Percentiles rank a stretch among this genome's conserved stretches.
These are phyloP conservation scores for Coemansia sp. DNA, from an alignment of 192 early-diverging fungal genomes.

Conservation along the genomic window DNA sequence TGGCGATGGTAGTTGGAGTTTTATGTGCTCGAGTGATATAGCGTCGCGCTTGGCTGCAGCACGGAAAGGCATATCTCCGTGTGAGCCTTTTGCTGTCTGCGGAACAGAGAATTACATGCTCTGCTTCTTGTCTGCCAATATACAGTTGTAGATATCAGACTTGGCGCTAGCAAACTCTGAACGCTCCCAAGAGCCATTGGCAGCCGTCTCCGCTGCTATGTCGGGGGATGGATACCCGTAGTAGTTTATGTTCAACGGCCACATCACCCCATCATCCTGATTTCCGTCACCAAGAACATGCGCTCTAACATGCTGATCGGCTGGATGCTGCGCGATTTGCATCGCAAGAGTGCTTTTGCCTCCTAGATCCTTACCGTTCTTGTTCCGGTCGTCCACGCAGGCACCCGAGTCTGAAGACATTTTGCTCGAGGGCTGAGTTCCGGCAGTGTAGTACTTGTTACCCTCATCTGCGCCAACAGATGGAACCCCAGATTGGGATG, in stretches of 20 bases:
- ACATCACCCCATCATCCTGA: background rate
- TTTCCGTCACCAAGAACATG: background rate
- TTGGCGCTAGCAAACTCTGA: background rate
- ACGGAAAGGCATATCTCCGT: background rate
- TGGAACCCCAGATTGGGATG: slow-evolving; percentile 8
- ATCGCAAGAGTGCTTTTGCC: background rate
- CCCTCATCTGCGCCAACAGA: slow-evolving; percentile 4
- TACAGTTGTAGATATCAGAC: slow-evolving; percentile 15
- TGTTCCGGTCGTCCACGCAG: slow-evolving; percentile 16
- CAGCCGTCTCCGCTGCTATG: background rate
- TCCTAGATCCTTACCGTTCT: background rate
- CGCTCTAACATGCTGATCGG: background rate
- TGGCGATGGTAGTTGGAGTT: background rate
- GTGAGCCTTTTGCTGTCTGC: background rate
- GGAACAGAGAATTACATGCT: background rate
- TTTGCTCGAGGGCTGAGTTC: background rate
- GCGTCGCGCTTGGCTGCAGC: slow-evolving; percentile 10
- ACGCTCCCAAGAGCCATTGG: background rate
- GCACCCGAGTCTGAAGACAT: slow-evolving; percentile 38
- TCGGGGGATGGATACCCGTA: background rate
- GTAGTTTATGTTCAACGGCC: slow-evolving; percentile 1
- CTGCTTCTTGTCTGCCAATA: background rate
- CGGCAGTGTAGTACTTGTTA: slow-evolving; percentile 3
- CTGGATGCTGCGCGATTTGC: background rate
- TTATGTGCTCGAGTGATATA: slow-evolving; percentile 12